Conservation (phyloP, 164 flowering plant genomes). For the Chimonanthus salicifolius region DNA sequence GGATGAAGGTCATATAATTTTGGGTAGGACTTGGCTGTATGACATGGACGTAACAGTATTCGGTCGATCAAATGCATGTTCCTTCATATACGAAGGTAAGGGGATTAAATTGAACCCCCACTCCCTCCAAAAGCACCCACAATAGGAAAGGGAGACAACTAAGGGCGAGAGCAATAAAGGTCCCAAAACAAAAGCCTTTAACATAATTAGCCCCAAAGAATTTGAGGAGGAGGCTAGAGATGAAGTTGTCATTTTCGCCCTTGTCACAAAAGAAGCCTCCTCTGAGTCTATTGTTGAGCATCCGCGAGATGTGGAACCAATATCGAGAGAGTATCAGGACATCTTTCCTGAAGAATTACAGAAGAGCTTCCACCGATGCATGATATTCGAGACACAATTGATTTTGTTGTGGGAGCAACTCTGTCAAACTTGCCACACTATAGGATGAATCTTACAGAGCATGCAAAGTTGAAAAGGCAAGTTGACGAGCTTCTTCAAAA, state of each 20-base stretch:
- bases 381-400: conserved; percentile 2
- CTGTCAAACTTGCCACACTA: conserved; percentile 1
- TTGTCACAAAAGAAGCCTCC: neutral
- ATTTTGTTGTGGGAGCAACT: neutral
- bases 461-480: conserved; percentile 4
- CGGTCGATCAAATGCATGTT: neutral
- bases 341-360: neutral
- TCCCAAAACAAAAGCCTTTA: neutral
- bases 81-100: neutral
- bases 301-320: neutral
- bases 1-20: conserved; percentile 3
- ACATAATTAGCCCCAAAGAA: neutral
- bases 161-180: neutral
- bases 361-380: conserved; percentile 7
- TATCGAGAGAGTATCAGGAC: neutral
- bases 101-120: conserved; percentile 1
- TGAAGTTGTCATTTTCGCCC: neutral
- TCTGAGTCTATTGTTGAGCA: neutral
- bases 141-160: neutral
- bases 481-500: conserved; percentile 7
- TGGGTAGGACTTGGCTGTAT: neutral
- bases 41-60: neutral
- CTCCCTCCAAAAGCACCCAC: neutral
- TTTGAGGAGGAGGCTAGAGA: neutral
- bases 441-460: conserved; percentile 5